Percentiles rank a stretch among this genome's conserved stretches.
Evolutionary conservation across 2,329 filamentous ascomycete genomes (phyloP).

Genomic region (Botryotinia narcissicola): DNA sequence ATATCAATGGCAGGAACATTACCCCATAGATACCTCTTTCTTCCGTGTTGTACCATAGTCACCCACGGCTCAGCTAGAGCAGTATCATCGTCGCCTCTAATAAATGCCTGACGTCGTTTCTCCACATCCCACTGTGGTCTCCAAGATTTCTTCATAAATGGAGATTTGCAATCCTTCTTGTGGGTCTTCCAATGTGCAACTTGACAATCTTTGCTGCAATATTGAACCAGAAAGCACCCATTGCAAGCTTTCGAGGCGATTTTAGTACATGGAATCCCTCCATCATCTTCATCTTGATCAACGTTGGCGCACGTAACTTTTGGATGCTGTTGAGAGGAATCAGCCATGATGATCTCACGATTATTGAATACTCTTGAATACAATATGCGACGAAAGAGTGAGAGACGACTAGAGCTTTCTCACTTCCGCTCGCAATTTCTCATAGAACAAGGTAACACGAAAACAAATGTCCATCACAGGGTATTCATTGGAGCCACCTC

Average conservation of each 20-base stretch:
- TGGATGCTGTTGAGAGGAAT: not conserved
- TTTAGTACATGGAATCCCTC: not conserved
- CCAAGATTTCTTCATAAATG: constrained; percentile 12
- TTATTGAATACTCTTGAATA: not conserved
- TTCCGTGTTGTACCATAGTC: not conserved
- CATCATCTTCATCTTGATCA: not conserved
- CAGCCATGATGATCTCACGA: not conserved
- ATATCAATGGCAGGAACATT: constrained; percentile 19
- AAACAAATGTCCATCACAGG: not conserved
- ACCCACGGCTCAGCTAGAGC: not conserved
- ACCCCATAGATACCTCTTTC: constrained; percentile 16
- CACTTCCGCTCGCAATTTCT: no score
- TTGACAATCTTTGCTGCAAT: constrained; percentile 40
- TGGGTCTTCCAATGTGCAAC: constrained; percentile 3
- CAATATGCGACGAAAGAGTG: not conserved
- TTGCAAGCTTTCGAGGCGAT: not conserved
- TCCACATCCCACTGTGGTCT: constrained; percentile 5
- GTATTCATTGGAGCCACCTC: constrained; percentile 11
- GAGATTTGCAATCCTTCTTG: constrained; percentile 17
- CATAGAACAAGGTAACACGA: not conserved
- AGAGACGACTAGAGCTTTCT: no score
- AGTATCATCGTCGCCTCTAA: not conserved
- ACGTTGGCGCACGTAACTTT: constrained; percentile 5
- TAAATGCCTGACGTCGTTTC: constrained; percentile 30
- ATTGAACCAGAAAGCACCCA: constrained; percentile 18